These are phyloP conservation scores for Sarcocystis neurona DNA, from an alignment of 169 alveolate species.

Conservation along the genomic window DNA sequence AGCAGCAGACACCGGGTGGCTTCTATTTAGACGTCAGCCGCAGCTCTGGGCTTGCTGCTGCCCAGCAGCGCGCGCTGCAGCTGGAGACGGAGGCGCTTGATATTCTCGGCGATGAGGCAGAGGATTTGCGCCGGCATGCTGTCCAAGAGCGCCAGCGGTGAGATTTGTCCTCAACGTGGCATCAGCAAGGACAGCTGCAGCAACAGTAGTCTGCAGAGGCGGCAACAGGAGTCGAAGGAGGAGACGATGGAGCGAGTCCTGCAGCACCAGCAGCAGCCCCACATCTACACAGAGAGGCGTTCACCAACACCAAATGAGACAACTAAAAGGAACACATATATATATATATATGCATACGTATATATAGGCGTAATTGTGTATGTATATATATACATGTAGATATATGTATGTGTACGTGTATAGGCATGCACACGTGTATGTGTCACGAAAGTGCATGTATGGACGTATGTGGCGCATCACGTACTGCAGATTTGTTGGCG, in stretches of 20 bases:
- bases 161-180: neutral
- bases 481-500: no score
- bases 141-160: neutral
- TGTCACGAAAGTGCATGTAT: no score
- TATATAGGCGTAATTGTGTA: neutral
- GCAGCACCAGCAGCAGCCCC: no score
- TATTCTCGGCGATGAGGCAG: conserved; percentile 17
- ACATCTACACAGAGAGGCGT: no score
- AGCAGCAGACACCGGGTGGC: neutral
- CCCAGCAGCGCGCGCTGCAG: conserved; percentile 3
- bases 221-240: no score
- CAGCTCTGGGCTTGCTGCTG: neutral
- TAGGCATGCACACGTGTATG: neutral
- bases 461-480: no score
- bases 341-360: neutral
- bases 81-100: conserved; percentile 5
- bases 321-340: no score
- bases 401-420: neutral
- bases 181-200: neutral
- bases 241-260: no score
- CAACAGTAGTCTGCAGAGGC: neutral
- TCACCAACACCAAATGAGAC: no score
- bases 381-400: neutral
- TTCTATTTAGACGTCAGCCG: conserved; percentile 31
- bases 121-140: conserved; percentile 21